Evolutionary conservation across 345 rosid genomes (phyloP).

Genomic region (Jatropha curcas): DNA sequence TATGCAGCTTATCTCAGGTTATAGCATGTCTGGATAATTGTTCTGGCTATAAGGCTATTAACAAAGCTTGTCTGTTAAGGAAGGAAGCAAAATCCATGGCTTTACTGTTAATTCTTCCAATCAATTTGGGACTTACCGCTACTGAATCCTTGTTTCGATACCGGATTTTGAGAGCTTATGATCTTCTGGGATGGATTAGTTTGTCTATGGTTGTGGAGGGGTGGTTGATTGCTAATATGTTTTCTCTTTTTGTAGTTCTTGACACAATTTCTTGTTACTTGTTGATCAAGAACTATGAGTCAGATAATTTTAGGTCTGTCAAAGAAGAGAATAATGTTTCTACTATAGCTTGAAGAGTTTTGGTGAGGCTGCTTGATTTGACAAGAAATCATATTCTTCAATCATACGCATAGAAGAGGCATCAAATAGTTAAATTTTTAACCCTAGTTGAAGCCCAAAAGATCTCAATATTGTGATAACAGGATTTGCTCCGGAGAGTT

Average conservation of each 20-base stretch:
- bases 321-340: no score
- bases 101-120: slow-evolving; percentile 31
- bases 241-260: slow-evolving; percentile 37
- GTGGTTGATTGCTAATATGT: slow-evolving; percentile 33
- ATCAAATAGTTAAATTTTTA: no score
- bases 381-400: no score
- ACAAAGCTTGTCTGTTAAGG: slow-evolving; percentile 27
- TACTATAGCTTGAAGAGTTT: no score
- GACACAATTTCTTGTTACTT: slow-evolving; percentile 41
- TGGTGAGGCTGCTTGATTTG: no score
- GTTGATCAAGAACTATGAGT: slow-evolving; percentile 24
- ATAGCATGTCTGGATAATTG: slow-evolving; percentile 23
- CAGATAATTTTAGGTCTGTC: neutral
- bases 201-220: slow-evolving; percentile 32
- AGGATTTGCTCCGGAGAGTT: no score
- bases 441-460: no score
- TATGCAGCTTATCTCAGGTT: slow-evolving; percentile 40
- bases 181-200: slow-evolving; percentile 5
- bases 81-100: slow-evolving; percentile 20
- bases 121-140: slow-evolving; percentile 33
- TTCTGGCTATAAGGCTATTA: slow-evolving; percentile 28
- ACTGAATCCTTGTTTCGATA: slow-evolving; percentile 36
- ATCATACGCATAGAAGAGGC: no score
- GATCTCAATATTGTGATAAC: no score
- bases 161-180: slow-evolving; percentile 22